Evolutionary conservation across 108 stramenopile genomes (phyloP), one percentile per base, ranked within the genome.

Genomic region (Schizochytrium sp.): DNA sequence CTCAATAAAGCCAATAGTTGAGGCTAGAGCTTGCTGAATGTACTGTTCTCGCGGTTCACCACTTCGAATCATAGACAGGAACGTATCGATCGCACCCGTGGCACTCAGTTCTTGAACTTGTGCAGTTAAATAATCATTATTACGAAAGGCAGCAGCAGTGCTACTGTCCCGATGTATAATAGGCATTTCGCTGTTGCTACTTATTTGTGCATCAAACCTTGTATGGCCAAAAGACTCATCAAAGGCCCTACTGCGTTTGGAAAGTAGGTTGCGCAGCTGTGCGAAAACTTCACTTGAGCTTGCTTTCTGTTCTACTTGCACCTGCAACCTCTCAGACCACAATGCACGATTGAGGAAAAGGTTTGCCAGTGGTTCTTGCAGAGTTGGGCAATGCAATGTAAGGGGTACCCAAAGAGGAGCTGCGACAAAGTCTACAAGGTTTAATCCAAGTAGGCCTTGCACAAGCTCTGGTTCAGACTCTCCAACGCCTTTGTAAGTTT

Each of bases 331-430:
- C 76, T 17, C 28, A 10, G 76, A 83, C 76, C 76, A 83, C 13
- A 55, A n/a, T 40, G 53, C 47, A n/a, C 76, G 47, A 28, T 83
- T 83, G 2, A 55, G 40, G 1, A 83, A 38, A 40, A 83, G 76
- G 76, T 83, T 47, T 38, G 76, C 76, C 76, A 83, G 50, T 5
- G 76, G 76, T 55, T 83, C 76, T 10, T 83, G 76, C 47, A 83
- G 28, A 47, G 47, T 55, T 0, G 53, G 76, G 2, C 76, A 55
- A 47, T 19, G 76, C 17, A 55, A 53, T 38, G 28, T 40, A 53
- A 83, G 76, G 50, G 76, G 50, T 5, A 83, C 55, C 76, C 76
- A 83, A 2, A 83, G 47, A 56, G 76, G 76, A 10, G 76, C 76
- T 10, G 40, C 76, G 10, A 55, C 76, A 83, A 83, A 83, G 76